Conservation (phyloP, 139 green algal species). For the Coelastrella sp. region DNA sequence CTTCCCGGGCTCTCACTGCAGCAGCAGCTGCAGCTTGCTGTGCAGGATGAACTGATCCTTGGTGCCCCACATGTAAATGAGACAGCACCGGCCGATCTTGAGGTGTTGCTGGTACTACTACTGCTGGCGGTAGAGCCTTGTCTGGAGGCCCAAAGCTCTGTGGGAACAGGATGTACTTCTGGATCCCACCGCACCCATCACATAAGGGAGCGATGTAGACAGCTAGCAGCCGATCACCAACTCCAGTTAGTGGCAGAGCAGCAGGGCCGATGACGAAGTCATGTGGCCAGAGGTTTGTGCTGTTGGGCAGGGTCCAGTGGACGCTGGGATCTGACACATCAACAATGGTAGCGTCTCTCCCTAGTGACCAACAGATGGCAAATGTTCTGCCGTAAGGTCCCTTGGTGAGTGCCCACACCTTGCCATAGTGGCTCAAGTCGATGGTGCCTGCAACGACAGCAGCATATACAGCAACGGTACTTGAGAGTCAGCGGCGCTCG, state of each 20-base stretch:
- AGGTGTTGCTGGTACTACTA: neutral
- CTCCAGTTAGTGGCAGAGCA: slow-evolving; percentile 55
- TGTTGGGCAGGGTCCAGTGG: slow-evolving; percentile 62
- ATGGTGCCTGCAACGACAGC: slow-evolving; percentile 1
- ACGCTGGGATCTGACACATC: slow-evolving; percentile 5
- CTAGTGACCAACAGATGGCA: slow-evolving; percentile 72
- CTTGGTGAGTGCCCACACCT: slow-evolving; percentile 68
- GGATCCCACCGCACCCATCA: slow-evolving; percentile 53
- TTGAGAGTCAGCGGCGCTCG: too few species aligned
- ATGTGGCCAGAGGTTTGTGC: slow-evolving; percentile 61
- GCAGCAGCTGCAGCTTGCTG: slow-evolving; percentile 8
- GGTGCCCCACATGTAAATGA: slow-evolving; percentile 17
- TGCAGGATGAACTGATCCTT: neutral
- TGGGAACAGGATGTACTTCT: slow-evolving; percentile 71
- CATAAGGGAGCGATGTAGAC: slow-evolving; percentile 72
- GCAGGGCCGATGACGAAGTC: slow-evolving; percentile 74
- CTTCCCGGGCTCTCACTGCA: neutral
- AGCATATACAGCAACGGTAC: too few species aligned
- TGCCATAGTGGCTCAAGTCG: slow-evolving; percentile 55
- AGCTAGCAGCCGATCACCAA: slow-evolving; percentile 70
- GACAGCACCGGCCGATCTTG: slow-evolving; percentile 32
- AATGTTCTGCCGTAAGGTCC: slow-evolving; percentile 78
- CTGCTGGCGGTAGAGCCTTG: neutral
- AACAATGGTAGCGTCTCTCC: slow-evolving; percentile 35
- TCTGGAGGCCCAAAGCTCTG: slow-evolving; percentile 16